Evolutionary conservation across 2,329 filamentous ascomycete species (phyloP), one percentile per base, ranked within the genome.

Genomic region (Penicillium sp.): DNA sequence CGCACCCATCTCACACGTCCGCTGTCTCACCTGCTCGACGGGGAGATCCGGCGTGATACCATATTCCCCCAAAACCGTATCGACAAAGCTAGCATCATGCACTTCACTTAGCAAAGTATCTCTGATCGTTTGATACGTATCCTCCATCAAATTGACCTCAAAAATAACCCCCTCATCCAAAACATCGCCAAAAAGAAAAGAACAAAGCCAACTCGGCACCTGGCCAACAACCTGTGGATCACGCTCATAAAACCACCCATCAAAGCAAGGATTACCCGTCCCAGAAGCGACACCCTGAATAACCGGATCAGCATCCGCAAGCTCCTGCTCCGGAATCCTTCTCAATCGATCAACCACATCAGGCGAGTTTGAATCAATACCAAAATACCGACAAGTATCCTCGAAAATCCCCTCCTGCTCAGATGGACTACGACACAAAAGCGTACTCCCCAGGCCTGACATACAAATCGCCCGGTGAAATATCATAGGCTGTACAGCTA

Each of bases 381-480:
- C 37, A 16, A 58, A 55, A 39, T 51, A 52, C 7, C 49, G 48
- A 42, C 56, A 58, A 4, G 49, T 53, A 9, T 46, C 46, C 3
- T 43, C 8, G 10, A 58, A 58, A 9, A 58, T 7, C 0, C 6
- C 11, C 18, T 58, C 44, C 47, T 58, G 55, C 3, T 55, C 31
- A 13, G 52, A 28, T 2, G 51, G 21, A 7, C 26, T 42, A 7
- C 48, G 16, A 10, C 43, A 29, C 6, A 45, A 39, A 26, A 55
- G 39, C 10, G 55, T 54, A 31, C 47, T 51, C 10, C 53, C 50
- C 36, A 59, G 24, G 1, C 56, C 56, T 29, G 56, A 59, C 56
- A 59, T 59, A 19, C 53, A 59, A 31, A 59, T 23, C 8, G 54
- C 56, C 9, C 56, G 56, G 5, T 54, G 37, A 33, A 56, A 59